Base-by-base conservation (phyloP, 306 rosid genomes). In the Acacia crassicarpa region DNA sequence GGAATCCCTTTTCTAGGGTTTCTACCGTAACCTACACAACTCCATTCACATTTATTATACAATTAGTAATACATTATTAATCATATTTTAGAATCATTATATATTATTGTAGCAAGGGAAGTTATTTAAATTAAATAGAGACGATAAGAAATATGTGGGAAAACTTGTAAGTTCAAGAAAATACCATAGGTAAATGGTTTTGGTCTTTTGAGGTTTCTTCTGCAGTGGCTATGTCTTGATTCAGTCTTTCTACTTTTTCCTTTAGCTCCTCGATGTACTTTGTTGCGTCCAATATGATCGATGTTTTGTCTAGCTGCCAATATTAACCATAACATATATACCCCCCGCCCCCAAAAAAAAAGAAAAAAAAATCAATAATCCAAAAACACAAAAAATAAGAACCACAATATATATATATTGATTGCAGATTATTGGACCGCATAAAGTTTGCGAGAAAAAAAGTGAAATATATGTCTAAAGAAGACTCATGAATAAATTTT, bases 231-330 rank as follows among this genome's bases (percentile, higher is more conserved):
- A 92, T 82, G 46, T 93, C 98, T 84, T 89, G 84, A 87, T 95
- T 93, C 88, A 92, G 66, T 83, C 85, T 91, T 80, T 92, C 97
- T 19, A 95, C 99, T 75, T 91, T 93, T 67, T 90, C 86, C 84
- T 93, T 95, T 38, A 93, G 92, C 82, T 92, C 94, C 87, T 89
- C 91, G 40, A 95, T 95, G 56, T 95, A 95, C 87, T 87, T 93
- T 15, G 99, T 90, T 65, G 99, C 99, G 76, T 95, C 99, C 35
- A 91, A 80, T 77, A 95, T 87, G 88, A 95, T 95, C 51, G 99
- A 95, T 53, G 88, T 86, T 27, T 91, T 75, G 83, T 83, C 90
- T 45, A 91, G 67, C 99, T 95, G 92, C 84, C 83, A 85, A 35
- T 72, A 73, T 16, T 51, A 59, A 75, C 58, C 87, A 74, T 71